Evolutionary conservation across 2,329 filamentous ascomycete genomes (phyloP), one percentile per base, ranked within the genome.

Genomic region (Calonectria leucothoes): DNA sequence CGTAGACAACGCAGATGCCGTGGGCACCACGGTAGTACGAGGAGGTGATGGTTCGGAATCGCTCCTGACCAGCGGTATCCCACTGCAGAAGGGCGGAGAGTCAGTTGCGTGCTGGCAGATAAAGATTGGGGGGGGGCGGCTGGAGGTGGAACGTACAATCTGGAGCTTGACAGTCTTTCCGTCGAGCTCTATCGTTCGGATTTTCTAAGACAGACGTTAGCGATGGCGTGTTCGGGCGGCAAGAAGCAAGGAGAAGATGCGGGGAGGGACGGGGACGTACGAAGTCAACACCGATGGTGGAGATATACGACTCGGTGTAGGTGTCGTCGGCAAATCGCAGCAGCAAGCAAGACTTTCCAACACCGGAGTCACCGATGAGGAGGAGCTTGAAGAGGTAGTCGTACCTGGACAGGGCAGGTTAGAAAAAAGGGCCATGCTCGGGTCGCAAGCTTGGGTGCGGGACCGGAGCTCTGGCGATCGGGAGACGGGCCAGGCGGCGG

Each of bases 341-440:
- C 81, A 99, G 91, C 89, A 99, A 87, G 89, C 97, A 99, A 84
- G 97, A 99, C 94, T 99, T 99, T 94, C 97, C 97, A 84, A 99
- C 97, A 93, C 97, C 97, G 86, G 97, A 99, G 87, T 99, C 97
- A 88, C 97, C 97, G 93, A 99, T 99, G 90, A 99, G 96, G 88
- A 99, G 95, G 80, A 99, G 95, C 93, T 99, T 99, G 93, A 99
- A 99, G 84, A 99, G 95, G 88, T 99, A 99, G 87, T 99, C 97
- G 94, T 99, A 99, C 97, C 97, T 98, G 84, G 67, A 69, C 69
- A 51, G 66, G 73, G 70, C 25, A 66, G 39, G 80, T 83, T 74
- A 83, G 81, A 78, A 75, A 73, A 73, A 23, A 61, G n/a, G 35
- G 52, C 31, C 45, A 79, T 74, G 39, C 31, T 17, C 35, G 35